A percentile compares a stretch with the other conserved stretches of the same genome.
These are phyloP conservation scores for Saksenaea oblongispora DNA, from an alignment of 371 early-diverging fungal genomes.

Conservation along the genomic window DNA sequence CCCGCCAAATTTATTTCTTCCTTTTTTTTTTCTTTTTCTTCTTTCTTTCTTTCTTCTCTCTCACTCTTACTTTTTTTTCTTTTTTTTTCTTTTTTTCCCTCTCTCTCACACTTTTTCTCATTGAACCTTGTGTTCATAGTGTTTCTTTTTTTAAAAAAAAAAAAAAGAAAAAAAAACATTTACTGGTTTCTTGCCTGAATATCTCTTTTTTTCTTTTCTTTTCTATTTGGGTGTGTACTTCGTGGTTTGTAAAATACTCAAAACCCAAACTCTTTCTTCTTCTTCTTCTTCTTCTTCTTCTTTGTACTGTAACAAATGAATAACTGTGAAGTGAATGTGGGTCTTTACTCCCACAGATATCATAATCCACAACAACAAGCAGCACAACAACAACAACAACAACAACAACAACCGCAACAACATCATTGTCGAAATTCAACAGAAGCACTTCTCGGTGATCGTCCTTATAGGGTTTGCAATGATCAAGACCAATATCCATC, in stretches of 20 bases:
- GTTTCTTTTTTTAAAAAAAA: no score
- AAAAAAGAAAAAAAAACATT: neutral
- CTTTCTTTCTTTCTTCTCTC: neutral
- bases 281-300: neutral
- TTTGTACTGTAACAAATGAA: constrained; percentile 4
- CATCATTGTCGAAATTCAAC: constrained; percentile 12
- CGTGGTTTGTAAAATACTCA: neutral
- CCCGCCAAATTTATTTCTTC: neutral
- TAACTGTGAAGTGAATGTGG: constrained; percentile 2
- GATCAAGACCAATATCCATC: constrained; percentile 45
- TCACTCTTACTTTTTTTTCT: constrained; percentile 7
- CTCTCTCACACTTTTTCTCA: no score
- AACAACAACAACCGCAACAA: neutral
- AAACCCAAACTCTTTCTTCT: no score
- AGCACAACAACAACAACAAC: neutral
- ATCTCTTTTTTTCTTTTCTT: neutral
- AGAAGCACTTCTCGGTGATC: constrained; percentile 5
- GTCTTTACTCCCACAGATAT: constrained; percentile 5
- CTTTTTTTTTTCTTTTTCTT: neutral
- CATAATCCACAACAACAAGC: constrained; percentile 10
- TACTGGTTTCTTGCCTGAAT: neutral
- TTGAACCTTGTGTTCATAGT: no score
- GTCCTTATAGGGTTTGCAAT: constrained; percentile 19
- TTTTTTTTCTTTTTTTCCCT: neutral
- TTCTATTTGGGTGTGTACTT: neutral